A percentile compares a stretch with the other conserved stretches of the same genome.
Evolutionary conservation across 371 early-diverging fungal genomes (phyloP).

Genomic region (Mucor plumbeus): DNA sequence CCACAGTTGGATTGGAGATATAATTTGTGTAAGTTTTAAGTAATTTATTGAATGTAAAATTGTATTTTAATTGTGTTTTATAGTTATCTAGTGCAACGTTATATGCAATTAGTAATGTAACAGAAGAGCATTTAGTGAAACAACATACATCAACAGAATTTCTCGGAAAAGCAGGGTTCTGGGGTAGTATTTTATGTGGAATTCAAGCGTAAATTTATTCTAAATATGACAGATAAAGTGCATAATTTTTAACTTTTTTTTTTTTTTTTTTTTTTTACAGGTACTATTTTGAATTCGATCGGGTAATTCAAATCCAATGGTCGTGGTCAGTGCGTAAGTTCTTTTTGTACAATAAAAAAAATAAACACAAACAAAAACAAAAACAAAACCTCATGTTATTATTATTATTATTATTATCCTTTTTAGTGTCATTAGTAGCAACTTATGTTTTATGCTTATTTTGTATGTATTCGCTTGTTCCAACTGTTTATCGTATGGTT

Average conservation of each 20-base stretch:
- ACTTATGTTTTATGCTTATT: slow-evolving; percentile 45
- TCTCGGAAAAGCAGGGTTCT: slow-evolving; percentile 37
- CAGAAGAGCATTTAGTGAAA: slow-evolving; percentile 51
- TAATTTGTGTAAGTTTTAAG: slow-evolving; percentile 40
- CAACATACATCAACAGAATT: slow-evolving; percentile 39
- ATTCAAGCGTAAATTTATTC: slow-evolving; percentile 37
- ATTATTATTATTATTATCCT: too few relatives aligned
- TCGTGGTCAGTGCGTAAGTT: slow-evolving; percentile 35
- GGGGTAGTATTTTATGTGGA: slow-evolving; percentile 42
- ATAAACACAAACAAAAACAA: neutral
- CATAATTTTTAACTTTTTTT: slow-evolving; percentile 1
- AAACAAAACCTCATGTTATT: too few relatives aligned
- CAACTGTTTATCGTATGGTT: slow-evolving; percentile 40
- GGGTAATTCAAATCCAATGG: slow-evolving; percentile 30
- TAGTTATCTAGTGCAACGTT: slow-evolving; percentile 49
- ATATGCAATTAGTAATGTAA: slow-evolving; percentile 51
- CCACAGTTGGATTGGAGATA: slow-evolving; percentile 54
- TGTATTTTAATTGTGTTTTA: neutral
- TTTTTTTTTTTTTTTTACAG: slow-evolving; percentile 17
- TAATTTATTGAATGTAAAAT: neutral
- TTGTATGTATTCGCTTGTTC: slow-evolving; percentile 50
- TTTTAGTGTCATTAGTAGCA: slow-evolving; percentile 26
- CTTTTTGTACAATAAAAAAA: neutral
- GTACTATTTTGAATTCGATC: slow-evolving; percentile 38
- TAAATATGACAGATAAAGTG: too few relatives aligned